Evolutionary conservation across 306 rosid species (phyloP).

Genomic region (Cucumis melo): DNA sequence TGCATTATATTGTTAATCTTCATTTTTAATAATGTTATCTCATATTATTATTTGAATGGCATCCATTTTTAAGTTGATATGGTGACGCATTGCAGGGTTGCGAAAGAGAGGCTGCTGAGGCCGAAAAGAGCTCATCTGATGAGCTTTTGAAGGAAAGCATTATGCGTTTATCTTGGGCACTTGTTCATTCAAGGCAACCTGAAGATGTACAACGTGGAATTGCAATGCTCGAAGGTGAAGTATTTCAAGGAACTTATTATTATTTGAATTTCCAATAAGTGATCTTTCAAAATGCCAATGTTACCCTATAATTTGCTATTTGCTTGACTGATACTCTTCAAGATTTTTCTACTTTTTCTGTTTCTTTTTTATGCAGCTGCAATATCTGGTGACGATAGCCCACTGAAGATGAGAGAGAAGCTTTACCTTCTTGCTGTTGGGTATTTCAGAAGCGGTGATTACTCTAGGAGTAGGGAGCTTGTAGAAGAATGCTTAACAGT

Average conservation of each 20-base stretch:
- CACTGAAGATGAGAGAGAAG: slow-evolving; percentile 59
- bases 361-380: slow-evolving; percentile 35
- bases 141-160: slow-evolving; percentile 48
- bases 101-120: slow-evolving; percentile 74
- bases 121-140: slow-evolving; percentile 39
- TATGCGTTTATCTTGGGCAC: slow-evolving; percentile 86
- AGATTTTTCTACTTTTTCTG: not conserved
- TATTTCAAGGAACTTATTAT: not conserved
- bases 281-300: not conserved
- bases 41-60: not conserved
- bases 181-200: slow-evolving; percentile 70
- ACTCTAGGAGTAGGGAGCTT: slow-evolving; percentile 54
- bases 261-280: not conserved
- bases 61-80: not conserved
- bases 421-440: slow-evolving; percentile 88
- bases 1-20: not conserved
- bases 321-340: not conserved
- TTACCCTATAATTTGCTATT: not conserved
- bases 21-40: not conserved
- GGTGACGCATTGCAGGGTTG: slow-evolving; percentile 40
- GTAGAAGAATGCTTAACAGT: slow-evolving; percentile 63
- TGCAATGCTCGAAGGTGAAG: slow-evolving; percentile 79
- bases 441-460: slow-evolving; percentile 57
- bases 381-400: slow-evolving; percentile 22
- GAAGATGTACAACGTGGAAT: slow-evolving; percentile 89